Conservation (phyloP, 2,329 filamentous ascomycete species). For the Cercospora nicotianae region DNA sequence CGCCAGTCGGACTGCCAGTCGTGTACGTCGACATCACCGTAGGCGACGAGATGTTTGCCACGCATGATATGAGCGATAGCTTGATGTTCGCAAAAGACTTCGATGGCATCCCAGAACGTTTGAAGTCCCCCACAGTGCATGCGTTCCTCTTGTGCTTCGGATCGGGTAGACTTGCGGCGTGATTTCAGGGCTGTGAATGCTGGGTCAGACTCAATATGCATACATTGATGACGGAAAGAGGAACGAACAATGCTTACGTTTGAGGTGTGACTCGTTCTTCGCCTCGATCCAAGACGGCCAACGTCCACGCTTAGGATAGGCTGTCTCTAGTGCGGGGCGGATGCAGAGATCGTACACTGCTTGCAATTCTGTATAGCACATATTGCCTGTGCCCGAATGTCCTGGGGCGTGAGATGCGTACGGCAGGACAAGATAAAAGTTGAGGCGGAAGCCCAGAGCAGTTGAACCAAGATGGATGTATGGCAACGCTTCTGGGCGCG, state of each 20-base stretch:
- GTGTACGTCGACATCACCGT: conserved; percentile 21
- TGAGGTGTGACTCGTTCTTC: conserved; percentile 27
- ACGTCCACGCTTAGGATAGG: conserved; percentile 20
- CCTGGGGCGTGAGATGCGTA: conserved; percentile 11
- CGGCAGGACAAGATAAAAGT: conserved; percentile 29
- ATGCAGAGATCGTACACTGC: conserved; percentile 23
- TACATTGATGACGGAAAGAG: neutral
- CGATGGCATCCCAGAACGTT: conserved; percentile 24
- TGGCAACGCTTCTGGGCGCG: conserved; percentile 21
- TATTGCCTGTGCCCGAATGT: conserved; percentile 16
- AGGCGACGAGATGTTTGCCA: conserved; percentile 17
- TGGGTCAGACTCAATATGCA: neutral
- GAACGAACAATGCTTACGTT: conserved; percentile 5
- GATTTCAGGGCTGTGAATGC: conserved; percentile 22
- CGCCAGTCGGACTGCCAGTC: conserved; percentile 23
- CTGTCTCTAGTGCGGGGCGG: conserved; percentile 22
- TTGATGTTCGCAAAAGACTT: conserved; percentile 14
- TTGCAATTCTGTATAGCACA: conserved; percentile 22
- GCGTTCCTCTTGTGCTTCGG: conserved; percentile 23
- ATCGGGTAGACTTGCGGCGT: conserved; percentile 15
- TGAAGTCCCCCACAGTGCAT: conserved; percentile 25
- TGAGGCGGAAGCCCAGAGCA: conserved; percentile 24
- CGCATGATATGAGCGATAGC: conserved; percentile 17
- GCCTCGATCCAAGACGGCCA: conserved; percentile 27
- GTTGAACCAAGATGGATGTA: conserved; percentile 28